These are phyloP conservation scores for Globisporangium recalcitrans DNA, from an alignment of 352 stramenopile species.

Conservation along the genomic window DNA sequence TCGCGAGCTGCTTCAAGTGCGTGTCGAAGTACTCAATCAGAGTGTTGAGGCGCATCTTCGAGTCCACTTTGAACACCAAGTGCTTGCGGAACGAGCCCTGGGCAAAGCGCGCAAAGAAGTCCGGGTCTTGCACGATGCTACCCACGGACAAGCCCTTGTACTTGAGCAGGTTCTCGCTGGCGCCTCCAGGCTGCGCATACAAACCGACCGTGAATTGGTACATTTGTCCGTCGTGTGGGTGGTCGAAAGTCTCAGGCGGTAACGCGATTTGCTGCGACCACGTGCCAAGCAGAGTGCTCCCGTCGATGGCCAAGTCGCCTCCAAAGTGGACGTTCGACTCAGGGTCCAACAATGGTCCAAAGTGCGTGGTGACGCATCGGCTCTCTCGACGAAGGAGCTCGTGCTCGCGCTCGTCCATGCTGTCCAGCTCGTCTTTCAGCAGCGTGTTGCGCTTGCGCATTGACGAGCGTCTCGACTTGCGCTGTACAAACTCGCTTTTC, in stretches of 20 bases:
- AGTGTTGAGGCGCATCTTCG: slow-evolving; percentile 33
- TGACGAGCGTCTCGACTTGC: slow-evolving; percentile 15
- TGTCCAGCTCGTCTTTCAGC: slow-evolving; percentile 54
- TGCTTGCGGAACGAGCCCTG: slow-evolving; percentile 60
- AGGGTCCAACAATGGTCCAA: slow-evolving; percentile 61
- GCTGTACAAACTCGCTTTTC: slow-evolving; percentile 15
- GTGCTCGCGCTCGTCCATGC: slow-evolving; percentile 59
- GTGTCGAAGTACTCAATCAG: slow-evolving; percentile 57
- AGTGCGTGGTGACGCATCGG: slow-evolving; percentile 50
- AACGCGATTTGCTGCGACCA: slow-evolving; percentile 61
- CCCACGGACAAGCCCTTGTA: slow-evolving; percentile 78
- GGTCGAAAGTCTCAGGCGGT: slow-evolving; percentile 27
- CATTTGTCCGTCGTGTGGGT: slow-evolving; percentile 27
- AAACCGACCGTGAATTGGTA: slow-evolving; percentile 55
- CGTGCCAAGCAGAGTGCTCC: slow-evolving; percentile 56
- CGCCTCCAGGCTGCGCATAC: slow-evolving; percentile 58
- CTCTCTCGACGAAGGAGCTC: slow-evolving; percentile 60
- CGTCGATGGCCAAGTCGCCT: slow-evolving; percentile 50
- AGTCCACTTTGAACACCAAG: slow-evolving; percentile 60
- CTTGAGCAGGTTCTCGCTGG: slow-evolving; percentile 64
- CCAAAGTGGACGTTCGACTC: slow-evolving; percentile 58
- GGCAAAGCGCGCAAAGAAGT: slow-evolving; percentile 71
- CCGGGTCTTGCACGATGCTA: slow-evolving; percentile 68
- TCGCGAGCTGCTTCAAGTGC: slow-evolving; percentile 28
- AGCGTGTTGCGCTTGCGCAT: slow-evolving; percentile 20